Conservation (phyloP, 345 rosid species). For the Moricandia moricandioides region DNA sequence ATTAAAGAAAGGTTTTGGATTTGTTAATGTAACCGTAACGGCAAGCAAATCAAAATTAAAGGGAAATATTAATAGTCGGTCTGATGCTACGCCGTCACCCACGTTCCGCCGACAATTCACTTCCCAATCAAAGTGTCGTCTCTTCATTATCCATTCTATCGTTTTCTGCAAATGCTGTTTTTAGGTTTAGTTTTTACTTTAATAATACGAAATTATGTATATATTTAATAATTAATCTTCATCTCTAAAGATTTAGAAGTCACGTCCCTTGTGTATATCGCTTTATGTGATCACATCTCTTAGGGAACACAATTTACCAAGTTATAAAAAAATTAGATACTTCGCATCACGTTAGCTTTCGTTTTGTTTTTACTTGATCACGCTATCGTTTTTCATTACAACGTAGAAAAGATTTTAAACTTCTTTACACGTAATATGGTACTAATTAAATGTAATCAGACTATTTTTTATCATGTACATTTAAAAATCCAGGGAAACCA, state of each 20-base stretch:
- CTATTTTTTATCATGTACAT: neutral
- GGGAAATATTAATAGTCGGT: slow-evolving; percentile 31
- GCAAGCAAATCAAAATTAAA: slow-evolving; percentile 36
- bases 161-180: neutral
- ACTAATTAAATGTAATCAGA: neutral
- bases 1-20: neutral
- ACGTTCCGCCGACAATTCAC: slow-evolving; percentile 36
- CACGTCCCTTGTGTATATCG: slow-evolving; percentile 14
- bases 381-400: slow-evolving; percentile 2
- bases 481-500: neutral
- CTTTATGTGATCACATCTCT: slow-evolving; percentile 7
- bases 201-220: neutral
- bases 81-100: slow-evolving; percentile 33
- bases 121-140: slow-evolving; percentile 29
- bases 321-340: slow-evolving; percentile 12
- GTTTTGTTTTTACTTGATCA: neutral
- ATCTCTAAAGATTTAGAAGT: slow-evolving; percentile 9
- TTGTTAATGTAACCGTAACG: slow-evolving; percentile 24
- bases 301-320: slow-evolving; percentile 8
- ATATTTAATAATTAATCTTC: neutral
- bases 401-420: neutral
- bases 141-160: slow-evolving; percentile 28
- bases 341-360: slow-evolving; percentile 6
- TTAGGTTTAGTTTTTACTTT: neutral
- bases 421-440: neutral